Evolutionary conservation across 73 alveolate species (phyloP).

Genomic region (Paramecium primaurelia): DNA sequence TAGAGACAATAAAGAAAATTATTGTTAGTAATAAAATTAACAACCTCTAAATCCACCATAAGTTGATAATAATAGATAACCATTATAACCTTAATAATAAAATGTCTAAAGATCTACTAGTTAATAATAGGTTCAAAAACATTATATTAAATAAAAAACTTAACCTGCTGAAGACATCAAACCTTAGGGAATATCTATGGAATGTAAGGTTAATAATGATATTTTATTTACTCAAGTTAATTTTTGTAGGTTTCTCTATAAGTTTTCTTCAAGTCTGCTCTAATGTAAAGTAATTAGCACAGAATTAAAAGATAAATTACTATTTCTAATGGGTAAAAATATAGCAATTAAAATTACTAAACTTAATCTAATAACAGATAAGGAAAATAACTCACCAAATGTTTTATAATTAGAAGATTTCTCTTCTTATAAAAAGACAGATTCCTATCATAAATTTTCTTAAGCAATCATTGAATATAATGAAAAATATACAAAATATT

Average conservation of each 20-base stretch:
- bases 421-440: not conserved
- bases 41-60: not conserved
- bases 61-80: not conserved
- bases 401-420: not conserved
- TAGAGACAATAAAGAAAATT: not conserved
- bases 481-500: constrained; percentile 18
- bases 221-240: constrained; percentile 11
- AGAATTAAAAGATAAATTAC: constrained; percentile 1
- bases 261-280: not conserved
- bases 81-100: not conserved
- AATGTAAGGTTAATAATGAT: constrained; percentile 2
- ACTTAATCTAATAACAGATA: not conserved
- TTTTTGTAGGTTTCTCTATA: constrained; percentile 21
- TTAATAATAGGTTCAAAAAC: not conserved
- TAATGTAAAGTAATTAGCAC: not conserved
- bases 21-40: not conserved
- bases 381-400: not conserved
- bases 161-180: not conserved
- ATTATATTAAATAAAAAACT: not conserved
- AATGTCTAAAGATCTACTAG: constrained; percentile 35
- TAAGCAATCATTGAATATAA: constrained; percentile 36
- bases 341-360: constrained; percentile 38
- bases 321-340: constrained; percentile 30
- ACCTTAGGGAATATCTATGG: not conserved
- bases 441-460: constrained; percentile 14